Base-by-base conservation (phyloP, 768 basidiomycete species). In the Pulveroboletus ravenelii region DNA sequence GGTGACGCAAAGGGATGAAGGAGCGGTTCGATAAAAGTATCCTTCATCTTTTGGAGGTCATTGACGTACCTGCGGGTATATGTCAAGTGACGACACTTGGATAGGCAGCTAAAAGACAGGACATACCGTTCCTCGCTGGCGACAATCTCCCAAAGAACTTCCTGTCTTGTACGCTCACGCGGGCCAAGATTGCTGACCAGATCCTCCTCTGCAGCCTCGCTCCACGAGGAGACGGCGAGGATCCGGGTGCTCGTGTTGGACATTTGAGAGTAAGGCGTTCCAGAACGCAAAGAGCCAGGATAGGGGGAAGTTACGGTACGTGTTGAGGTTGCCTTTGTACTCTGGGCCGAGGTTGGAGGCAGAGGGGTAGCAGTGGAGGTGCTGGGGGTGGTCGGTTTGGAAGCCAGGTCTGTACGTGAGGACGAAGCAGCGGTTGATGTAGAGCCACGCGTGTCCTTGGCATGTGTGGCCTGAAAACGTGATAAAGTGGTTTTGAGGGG, bases 111-210 rank as follows among this genome's bases (percentile, higher is more conserved):
- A 41, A 46, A 36, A 27, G 52, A 37, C 10, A 45, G 41, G 14
- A 45, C 80, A 45, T 62, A 91, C 90, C 93, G 83, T 68, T 97
- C 93, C 72, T 97, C 94, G 58, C 90, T 93, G 29, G 89, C 87
- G 43, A 97, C 93, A 57, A 97, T 97, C 73, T 97, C 94, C 75
- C 92, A 96, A 25, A 97, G 70, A 6, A 97, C 94, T 72, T 97
- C 94, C 69, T 97, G 94, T 46, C 94, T 81, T 35, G 94, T 96
- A 51, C 94, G 82, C 67, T 97, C 94, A 53, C 91, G 82, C 40
- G 91, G 85, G n/a, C 93, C 91, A 32, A 97, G 75, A 63, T 97
- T 92, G 40, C 85, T 84, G 17, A 97, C 89, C 38, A 97, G 81
- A 68, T 97, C 94, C 49, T 90, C 92, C 66, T 94, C 93, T 10